A percentile compares a stretch with the other conserved stretches of the same genome.
Evolutionary conservation across 352 stramenopile species (phyloP).

Genomic region (Globisporangium parvum): DNA sequence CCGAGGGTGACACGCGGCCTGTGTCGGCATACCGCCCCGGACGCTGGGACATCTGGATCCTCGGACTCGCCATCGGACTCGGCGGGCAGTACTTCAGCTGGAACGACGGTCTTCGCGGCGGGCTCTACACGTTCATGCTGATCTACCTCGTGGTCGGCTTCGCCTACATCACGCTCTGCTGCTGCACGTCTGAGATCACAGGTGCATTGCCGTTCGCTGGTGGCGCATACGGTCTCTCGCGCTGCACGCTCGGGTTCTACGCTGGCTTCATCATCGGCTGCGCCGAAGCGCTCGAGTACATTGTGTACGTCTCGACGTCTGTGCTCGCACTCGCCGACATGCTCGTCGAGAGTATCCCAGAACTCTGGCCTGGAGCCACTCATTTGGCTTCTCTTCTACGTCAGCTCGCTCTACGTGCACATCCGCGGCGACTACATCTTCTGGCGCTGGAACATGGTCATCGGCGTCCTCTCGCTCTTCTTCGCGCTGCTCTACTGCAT

Average conservation of each 20-base stretch:
- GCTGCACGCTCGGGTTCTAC: constrained; percentile 13
- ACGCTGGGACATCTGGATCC: constrained; percentile 58
- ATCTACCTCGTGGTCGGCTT: constrained; percentile 18
- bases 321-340: constrained; percentile 21
- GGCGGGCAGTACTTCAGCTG: constrained; percentile 33
- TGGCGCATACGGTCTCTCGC: constrained; percentile 4
- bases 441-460: constrained; percentile 24
- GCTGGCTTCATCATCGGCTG: constrained; percentile 30
- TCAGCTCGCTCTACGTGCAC: constrained; percentile 16
- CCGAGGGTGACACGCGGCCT: constrained; percentile 94
- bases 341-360: constrained; percentile 14
- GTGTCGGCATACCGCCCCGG: constrained; percentile 93
- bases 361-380: constrained; percentile 16
- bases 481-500: constrained; percentile 27
- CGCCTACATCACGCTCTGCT: constrained; percentile 24
- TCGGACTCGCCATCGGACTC: constrained; percentile 27
- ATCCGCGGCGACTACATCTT: constrained; percentile 23
- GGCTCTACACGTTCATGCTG: constrained; percentile 20
- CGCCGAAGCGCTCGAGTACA: constrained; percentile 28
- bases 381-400: constrained; percentile 23
- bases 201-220: constrained; percentile 29
- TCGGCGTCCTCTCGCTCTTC: constrained; percentile 23
- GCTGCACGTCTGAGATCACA: constrained; percentile 25
- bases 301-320: constrained; percentile 22
- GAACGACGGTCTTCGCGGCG: constrained; percentile 23